Evolutionary conservation across 345 rosid species (phyloP).

Genomic region (Corymbia maculata): DNA sequence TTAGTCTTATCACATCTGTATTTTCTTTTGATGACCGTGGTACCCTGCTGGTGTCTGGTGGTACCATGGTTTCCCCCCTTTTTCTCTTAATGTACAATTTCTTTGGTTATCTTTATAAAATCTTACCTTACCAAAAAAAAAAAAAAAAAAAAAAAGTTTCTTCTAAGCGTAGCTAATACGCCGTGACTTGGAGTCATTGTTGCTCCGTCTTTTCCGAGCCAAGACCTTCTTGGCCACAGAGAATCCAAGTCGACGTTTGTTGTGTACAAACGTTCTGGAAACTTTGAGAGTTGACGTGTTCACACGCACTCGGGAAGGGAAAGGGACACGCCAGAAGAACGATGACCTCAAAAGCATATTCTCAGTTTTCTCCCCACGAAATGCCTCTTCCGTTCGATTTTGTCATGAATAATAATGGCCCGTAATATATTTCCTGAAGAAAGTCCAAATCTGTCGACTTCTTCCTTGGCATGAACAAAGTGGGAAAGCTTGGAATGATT

Average conservation of each 20-base stretch:
- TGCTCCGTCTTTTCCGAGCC: background rate
- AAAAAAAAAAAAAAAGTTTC: no score
- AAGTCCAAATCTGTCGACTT: background rate
- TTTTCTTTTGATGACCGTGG: no score
- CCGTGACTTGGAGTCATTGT: background rate
- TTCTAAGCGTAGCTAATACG: background rate
- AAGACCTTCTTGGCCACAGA: no score
- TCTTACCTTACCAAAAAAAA: no score
- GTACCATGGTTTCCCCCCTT: no score
- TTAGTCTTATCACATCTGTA: no score
- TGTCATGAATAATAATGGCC: background rate
- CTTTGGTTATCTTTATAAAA: no score
- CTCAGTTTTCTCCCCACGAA: background rate
- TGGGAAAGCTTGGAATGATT: background rate
- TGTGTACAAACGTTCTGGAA: background rate
- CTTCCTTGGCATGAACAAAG: background rate
- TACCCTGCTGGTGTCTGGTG: no score
- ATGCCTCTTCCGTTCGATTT: background rate
- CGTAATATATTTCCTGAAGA: background rate
- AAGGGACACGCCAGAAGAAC: background rate
- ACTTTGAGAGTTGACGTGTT: background rate
- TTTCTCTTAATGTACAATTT: no score
- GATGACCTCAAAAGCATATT: background rate
- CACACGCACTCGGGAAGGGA: background rate
- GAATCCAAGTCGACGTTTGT: background rate